Conservation (phyloP, 1,284 basidiomycete genomes). For the Ceratorhiza oryzae-sativae region DNA sequence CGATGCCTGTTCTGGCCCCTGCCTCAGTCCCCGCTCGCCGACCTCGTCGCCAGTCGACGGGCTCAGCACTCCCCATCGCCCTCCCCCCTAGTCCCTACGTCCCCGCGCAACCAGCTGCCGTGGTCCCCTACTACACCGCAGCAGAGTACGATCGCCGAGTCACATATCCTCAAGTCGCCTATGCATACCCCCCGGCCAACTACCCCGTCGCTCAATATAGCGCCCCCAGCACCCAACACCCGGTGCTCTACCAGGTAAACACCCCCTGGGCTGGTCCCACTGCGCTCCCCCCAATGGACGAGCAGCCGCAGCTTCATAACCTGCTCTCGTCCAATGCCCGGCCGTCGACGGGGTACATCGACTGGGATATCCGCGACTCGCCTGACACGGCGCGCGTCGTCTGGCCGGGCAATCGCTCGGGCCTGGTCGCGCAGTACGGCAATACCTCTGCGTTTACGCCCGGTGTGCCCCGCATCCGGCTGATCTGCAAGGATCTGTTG, state of each 20-base stretch:
- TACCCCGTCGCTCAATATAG: background rate
- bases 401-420: conserved; percentile 8
- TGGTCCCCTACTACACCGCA: background rate
- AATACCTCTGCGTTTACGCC: conserved; percentile 17
- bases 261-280: conserved; percentile 24
- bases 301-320: conserved; percentile 20
- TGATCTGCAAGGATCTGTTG: conserved; percentile 30
- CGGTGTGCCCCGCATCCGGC: conserved; percentile 23
- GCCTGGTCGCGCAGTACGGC: conserved; percentile 7
- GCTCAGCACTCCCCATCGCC: background rate
- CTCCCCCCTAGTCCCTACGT: background rate
- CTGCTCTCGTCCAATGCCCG: conserved; percentile 14
- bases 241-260: background rate
- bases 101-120: background rate
- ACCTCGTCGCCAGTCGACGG: conserved; percentile 26
- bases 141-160: background rate
- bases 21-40: background rate
- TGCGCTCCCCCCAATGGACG: conserved; percentile 12
- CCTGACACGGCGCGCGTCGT: conserved; percentile 20
- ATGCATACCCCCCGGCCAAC: conserved; percentile 8
- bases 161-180: background rate
- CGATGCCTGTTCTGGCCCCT: conserved; percentile 7
- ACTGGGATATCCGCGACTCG: conserved; percentile 28
- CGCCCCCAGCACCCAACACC: background rate
- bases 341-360: conserved; percentile 3